Evolutionary conservation across 2,329 filamentous ascomycete genomes (phyloP).

Genomic region (Drechslerella dactyloides): DNA sequence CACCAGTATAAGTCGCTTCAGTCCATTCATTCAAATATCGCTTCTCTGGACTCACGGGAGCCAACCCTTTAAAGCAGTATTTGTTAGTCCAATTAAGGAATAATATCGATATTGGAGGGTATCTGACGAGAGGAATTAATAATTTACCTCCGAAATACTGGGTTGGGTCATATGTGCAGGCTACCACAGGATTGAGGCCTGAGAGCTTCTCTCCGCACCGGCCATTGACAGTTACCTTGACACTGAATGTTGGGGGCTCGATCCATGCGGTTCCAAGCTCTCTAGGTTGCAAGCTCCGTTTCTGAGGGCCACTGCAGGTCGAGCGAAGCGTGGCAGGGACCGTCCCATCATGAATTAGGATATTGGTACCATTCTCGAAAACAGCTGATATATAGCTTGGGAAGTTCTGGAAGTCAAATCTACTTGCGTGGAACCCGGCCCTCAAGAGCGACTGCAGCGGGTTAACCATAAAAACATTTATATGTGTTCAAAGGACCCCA

Average conservation of each 20-base stretch:
- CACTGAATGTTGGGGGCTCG: background rate
- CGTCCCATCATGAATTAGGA: background rate
- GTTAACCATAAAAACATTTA: conserved; percentile 2
- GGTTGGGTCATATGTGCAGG: background rate
- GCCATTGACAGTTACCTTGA: background rate
- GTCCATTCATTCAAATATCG: background rate
- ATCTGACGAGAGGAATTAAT: background rate
- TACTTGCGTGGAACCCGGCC: conserved; percentile 26
- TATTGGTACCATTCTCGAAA: background rate
- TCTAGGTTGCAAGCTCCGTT: background rate
- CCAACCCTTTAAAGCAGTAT: background rate
- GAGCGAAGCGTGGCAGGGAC: background rate
- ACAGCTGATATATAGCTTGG: background rate
- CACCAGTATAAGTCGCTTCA: background rate
- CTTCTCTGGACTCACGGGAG: background rate
- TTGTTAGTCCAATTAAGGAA: background rate
- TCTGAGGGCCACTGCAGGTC: background rate
- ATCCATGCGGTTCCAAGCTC: background rate
- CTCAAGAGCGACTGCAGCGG: conserved; percentile 12
- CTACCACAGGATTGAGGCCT: background rate
- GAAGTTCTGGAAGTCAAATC: background rate
- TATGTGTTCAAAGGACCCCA: background rate
- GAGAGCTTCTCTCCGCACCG: background rate
- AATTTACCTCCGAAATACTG: background rate
- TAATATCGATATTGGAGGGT: too few species aligned